A percentile compares a stretch with the other conserved stretches of the same genome.
These are phyloP conservation scores for cucumber (Cucumis sativus) DNA, from an alignment of 306 rosid genomes.

Conservation along the genomic window DNA sequence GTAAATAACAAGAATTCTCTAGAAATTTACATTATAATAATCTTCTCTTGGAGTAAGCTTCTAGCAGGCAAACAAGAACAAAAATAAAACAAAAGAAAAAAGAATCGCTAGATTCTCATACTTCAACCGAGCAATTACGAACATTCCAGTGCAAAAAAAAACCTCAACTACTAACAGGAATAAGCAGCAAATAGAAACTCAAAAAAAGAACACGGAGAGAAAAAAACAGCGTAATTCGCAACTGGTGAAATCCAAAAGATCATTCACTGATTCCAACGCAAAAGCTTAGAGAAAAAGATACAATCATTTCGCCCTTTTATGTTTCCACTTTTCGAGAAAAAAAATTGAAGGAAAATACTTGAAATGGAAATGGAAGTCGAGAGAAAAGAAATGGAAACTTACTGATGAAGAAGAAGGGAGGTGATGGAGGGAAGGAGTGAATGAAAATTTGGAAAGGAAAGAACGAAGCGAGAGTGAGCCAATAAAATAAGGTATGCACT, in stretches of 20 bases:
- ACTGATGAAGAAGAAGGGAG: neutral
- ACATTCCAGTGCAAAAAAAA: neutral
- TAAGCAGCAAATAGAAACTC: neutral
- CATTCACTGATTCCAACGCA: neutral
- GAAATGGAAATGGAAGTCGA: neutral
- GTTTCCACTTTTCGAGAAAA: neutral
- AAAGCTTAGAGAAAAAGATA: neutral
- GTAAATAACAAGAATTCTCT: neutral
- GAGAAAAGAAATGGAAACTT: neutral
- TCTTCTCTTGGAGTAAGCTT: neutral
- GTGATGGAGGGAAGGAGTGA: neutral
- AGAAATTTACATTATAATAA: neutral
- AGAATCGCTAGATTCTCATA: neutral
- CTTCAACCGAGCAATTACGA: neutral
- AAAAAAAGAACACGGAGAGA: neutral
- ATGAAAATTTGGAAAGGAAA: neutral
- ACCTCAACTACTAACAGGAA: neutral
- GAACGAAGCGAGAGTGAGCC: neutral
- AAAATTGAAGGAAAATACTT: neutral
- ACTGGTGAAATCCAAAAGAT: neutral
- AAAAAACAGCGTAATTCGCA: neutral
- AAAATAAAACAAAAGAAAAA: neutral
- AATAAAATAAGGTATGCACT: neutral
- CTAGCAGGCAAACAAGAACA: neutral
- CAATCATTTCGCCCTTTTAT: neutral